phyloP scores from a whole-genome alignment of 306 rosid genomes.

The Phaseolus lunatus region DNA sequence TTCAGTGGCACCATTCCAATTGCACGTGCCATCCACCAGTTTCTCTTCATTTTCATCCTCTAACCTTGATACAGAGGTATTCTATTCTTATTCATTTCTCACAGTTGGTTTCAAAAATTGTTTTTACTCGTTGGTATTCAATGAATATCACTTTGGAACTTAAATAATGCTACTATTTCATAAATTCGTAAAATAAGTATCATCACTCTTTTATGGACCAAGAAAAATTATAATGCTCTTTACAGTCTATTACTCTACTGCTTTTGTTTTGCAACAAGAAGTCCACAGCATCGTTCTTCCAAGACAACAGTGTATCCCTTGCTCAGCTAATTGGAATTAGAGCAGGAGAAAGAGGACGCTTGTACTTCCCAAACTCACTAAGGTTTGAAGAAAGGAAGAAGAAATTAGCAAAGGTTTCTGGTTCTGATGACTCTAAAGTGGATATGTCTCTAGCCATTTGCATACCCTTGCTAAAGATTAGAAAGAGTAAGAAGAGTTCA shows the following conservation, averaged over 20 bases:
- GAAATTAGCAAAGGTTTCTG: conserved; percentile 37
- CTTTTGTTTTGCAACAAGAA: conserved; percentile 45
- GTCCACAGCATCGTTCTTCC: conserved; percentile 87
- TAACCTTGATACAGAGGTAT: conserved; percentile 84
- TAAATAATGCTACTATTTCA: background rate
- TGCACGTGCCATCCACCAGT: conserved; percentile 63
- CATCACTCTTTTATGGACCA: too few species aligned
- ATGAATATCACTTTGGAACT: background rate
- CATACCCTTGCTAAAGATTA: conserved; percentile 58
- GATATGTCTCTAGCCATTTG: conserved; percentile 56
- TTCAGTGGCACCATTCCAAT: conserved; percentile 43
- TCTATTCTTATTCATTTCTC: conserved; percentile 21
- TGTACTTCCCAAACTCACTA: conserved; percentile 52
- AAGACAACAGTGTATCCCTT: conserved; percentile 75
- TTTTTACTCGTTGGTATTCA: conserved; percentile 14
- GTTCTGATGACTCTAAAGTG: conserved; percentile 44
- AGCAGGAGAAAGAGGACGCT: conserved; percentile 55
- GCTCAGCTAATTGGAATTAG: conserved; percentile 74
- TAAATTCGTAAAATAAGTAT: too few species aligned
- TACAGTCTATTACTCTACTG: background rate
- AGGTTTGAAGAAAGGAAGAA: conserved; percentile 51
- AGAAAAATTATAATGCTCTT: too few species aligned
- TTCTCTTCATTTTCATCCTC: conserved; percentile 87
- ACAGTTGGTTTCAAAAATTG: background rate
- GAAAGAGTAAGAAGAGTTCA: conserved; percentile 56